These are phyloP conservation scores for Moesziomyces antarcticus DNA, from an alignment of 1,284 basidiomycete genomes.

Conservation along the genomic window DNA sequence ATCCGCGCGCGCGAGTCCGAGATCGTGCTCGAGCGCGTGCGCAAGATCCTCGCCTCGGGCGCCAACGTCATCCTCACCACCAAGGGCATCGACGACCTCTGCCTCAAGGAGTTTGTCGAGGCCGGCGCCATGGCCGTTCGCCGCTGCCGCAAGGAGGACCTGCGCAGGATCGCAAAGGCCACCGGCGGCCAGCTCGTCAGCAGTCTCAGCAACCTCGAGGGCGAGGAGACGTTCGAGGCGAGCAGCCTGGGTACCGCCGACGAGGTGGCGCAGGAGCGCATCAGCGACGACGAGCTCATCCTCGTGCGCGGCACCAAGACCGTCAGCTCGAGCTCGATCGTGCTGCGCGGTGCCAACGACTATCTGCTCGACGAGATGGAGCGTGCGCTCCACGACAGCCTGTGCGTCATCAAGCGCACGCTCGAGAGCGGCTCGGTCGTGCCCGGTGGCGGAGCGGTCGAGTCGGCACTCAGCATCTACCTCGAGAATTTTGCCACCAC, in stretches of 20 bases:
- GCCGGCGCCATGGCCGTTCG: conserved; percentile 99
- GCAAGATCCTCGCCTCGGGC: conserved; percentile 94
- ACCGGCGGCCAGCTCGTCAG: conserved; percentile 94
- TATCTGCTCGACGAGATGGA: conserved; percentile 99
- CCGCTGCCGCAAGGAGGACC: conserved; percentile 96
- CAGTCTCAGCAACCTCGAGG: conserved; percentile 94
- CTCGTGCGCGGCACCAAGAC: conserved; percentile 97
- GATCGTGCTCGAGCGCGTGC: conserved; percentile 93
- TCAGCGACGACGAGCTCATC: conserved; percentile 98
- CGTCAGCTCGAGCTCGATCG: conserved; percentile 90
- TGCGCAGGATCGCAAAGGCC: conserved; percentile 95
- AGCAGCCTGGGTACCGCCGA: conserved; percentile 90
- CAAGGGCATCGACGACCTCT: conserved; percentile 98
- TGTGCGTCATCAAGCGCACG: conserved; percentile 96
- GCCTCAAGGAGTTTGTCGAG: conserved; percentile 98
- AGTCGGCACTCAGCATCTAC: conserved; percentile 96
- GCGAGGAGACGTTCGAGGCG: conserved; percentile 96
- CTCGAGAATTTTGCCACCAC: conserved; percentile 99
- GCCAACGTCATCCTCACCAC: conserved; percentile 98
- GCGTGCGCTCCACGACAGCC: conserved; percentile 90
- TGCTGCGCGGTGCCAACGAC: conserved; percentile 96
- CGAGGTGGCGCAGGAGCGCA: conserved; percentile 95
- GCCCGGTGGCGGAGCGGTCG: conserved; percentile 96
- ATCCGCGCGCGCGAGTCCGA: conserved; percentile 94
- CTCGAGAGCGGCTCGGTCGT: conserved; percentile 95